These are phyloP conservation scores for Wickerhamiella australiensis DNA, from an alignment of 805 yeast species.

Conservation along the genomic window DNA sequence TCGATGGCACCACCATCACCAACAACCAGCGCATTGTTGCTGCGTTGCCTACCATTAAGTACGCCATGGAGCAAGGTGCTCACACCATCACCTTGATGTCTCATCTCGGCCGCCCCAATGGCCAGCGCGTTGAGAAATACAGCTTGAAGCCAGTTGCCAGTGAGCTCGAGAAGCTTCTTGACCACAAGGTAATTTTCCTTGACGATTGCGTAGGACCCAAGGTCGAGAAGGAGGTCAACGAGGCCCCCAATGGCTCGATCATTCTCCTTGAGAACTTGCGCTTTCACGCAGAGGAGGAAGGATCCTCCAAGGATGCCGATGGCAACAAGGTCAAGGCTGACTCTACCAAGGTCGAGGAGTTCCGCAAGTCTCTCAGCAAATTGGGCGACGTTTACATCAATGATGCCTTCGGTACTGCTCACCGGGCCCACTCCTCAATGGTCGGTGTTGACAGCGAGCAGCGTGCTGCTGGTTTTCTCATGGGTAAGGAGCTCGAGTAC, in stretches of 20 bases:
- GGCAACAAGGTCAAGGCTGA: slow-evolving; percentile 88
- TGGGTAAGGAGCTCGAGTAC: slow-evolving; percentile 94
- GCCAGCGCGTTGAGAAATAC: slow-evolving; percentile 73
- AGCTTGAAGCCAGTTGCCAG: slow-evolving; percentile 87
- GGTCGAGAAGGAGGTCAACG: slow-evolving; percentile 67
- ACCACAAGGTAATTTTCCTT: slow-evolving; percentile 66
- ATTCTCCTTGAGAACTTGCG: slow-evolving; percentile 93
- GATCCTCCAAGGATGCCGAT: slow-evolving; percentile 82
- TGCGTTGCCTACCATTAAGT: slow-evolving; percentile 95
- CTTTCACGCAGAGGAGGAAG: slow-evolving; percentile 85
- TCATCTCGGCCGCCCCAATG: slow-evolving; percentile 99
- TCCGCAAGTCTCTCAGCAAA: slow-evolving; percentile 81
- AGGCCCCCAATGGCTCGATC: slow-evolving; percentile 66
- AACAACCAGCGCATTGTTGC: slow-evolving; percentile 99
- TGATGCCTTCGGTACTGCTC: slow-evolving; percentile 99
- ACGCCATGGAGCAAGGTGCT: slow-evolving; percentile 82
- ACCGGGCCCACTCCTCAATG: slow-evolving; percentile 99
- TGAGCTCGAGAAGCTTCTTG: slow-evolving; percentile 72
- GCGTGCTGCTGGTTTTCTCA: slow-evolving; percentile 97
- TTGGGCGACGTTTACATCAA: slow-evolving; percentile 93
- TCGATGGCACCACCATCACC: slow-evolving; percentile 93
- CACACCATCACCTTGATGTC: slow-evolving; percentile 87
- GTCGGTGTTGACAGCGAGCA: slow-evolving; percentile 93
- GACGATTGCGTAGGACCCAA: slow-evolving; percentile 86
- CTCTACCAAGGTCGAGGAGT: slow-evolving; percentile 65